phyloP scores from a whole-genome alignment of 768 basidiomycete species.

The Baorangia bicolor region DNA sequence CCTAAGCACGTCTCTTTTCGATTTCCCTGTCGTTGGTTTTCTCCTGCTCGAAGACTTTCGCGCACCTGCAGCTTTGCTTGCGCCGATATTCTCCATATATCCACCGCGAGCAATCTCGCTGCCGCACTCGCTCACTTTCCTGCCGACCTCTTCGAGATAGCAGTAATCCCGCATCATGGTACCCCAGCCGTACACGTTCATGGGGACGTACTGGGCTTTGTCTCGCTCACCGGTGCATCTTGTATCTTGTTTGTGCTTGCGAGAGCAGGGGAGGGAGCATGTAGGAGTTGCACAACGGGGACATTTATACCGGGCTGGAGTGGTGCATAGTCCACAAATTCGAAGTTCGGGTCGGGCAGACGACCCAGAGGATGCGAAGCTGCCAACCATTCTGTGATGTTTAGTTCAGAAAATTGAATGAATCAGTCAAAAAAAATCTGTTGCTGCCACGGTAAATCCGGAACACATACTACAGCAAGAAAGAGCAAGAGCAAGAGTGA shows the following conservation, averaged over 20 bases:
- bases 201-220: slow-evolving; percentile 69
- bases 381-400: slow-evolving; percentile 8
- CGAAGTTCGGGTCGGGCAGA: slow-evolving; percentile 20
- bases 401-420: background rate
- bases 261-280: slow-evolving; percentile 71
- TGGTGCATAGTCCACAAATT: slow-evolving; percentile 52
- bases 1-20: slow-evolving; percentile 66
- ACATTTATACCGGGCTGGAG: slow-evolving; percentile 69
- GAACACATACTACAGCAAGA: background rate
- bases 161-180: slow-evolving; percentile 88
- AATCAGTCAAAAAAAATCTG: background rate
- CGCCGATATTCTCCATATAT: slow-evolving; percentile 34
- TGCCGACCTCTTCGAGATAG: slow-evolving; percentile 79
- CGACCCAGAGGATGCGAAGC: slow-evolving; percentile 8
- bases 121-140: slow-evolving; percentile 75
- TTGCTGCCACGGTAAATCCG: background rate
- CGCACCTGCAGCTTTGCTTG: slow-evolving; percentile 16
- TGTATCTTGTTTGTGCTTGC: slow-evolving; percentile 58
- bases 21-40: slow-evolving; percentile 34
- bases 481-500: no score
- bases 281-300: slow-evolving; percentile 71
- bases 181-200: slow-evolving; percentile 84
- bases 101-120: slow-evolving; percentile 65
- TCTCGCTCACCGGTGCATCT: slow-evolving; percentile 74
- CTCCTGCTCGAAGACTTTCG: slow-evolving; percentile 25